These are phyloP conservation scores for Stachybotrys chartarum DNA, from an alignment of 2,329 filamentous ascomycete genomes.

Conservation along the genomic window DNA sequence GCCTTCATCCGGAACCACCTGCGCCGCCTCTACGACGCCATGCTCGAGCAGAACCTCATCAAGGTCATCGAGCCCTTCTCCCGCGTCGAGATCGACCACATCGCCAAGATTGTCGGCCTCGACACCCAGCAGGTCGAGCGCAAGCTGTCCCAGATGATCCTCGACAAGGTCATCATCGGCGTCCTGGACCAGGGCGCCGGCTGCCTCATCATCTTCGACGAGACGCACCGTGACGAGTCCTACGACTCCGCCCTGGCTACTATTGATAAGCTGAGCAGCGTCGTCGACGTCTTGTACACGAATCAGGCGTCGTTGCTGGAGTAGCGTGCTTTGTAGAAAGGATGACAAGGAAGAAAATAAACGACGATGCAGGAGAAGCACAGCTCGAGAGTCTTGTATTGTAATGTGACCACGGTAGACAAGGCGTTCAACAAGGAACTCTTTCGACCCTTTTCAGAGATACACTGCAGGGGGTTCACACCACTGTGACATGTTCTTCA, in stretches of 20 bases:
- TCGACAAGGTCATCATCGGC: constrained; percentile 97
- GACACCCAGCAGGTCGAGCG: constrained; percentile 96
- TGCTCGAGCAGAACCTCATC: constrained; percentile 98
- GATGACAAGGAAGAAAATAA: neutral
- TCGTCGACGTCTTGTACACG: constrained; percentile 95
- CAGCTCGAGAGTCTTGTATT: constrained; percentile 11
- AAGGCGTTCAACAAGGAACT: constrained; percentile 19
- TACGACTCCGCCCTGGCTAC: constrained; percentile 93
- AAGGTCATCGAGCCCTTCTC: constrained; percentile 99
- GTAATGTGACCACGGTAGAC: constrained; percentile 24
- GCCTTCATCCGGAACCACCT: constrained; percentile 96
- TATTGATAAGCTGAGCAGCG: constrained; percentile 93
- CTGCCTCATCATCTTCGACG: constrained; percentile 94
- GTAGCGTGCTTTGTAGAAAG: constrained; percentile 34
- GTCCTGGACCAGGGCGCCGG: constrained; percentile 96
- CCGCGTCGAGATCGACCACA: constrained; percentile 91
- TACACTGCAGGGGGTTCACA: neutral
- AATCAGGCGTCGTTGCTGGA: constrained; percentile 96
- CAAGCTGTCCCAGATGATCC: constrained; percentile 98
- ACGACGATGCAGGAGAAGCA: constrained; percentile 1
- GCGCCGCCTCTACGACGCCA: constrained; percentile 90
- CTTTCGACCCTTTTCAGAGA: neutral
- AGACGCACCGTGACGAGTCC: constrained; percentile 84
- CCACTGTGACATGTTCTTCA: neutral
- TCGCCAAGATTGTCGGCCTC: constrained; percentile 94